Base-by-base conservation (phyloP, 1,284 basidiomycete species). In the Tilletia caries region DNA sequence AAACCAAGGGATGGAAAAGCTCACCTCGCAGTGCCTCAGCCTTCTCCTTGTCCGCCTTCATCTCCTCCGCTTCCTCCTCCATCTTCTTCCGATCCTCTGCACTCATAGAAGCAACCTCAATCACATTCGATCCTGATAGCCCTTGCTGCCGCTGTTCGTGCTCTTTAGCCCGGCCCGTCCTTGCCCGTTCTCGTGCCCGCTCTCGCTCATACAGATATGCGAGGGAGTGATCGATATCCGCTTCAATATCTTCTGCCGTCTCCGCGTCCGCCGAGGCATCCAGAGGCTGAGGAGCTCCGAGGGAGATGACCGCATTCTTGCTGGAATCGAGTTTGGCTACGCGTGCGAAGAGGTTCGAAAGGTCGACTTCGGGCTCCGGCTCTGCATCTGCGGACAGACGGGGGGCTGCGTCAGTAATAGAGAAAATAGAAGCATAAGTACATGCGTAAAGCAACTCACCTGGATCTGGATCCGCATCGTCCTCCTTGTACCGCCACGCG, bases 321-420 rank as follows among this genome's bases (percentile, higher is more conserved):
- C 44, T 44, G 18, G 70, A 62, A 27, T 75, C 79, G 2, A 79
- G 58, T 1, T 76, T 70, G 0, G 75, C 73, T 3, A 82, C 76
- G 18, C 74, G 69, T 18, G 71, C 78, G 5, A 77, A 66, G 4
- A 82, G 73, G 20, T 66, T 66, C 29, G 76, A 72, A 18, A 82
- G 70, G 65, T 82, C 80, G 12, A 82, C 75, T 65, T 82, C 81
- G 12, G 80, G 77, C 60, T 81, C 79, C 0, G 75, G 73, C 33
- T 82, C 81, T 15, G 70, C 68, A 12, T 77, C 75, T 72, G 71
- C 70, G 2, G 71, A 67, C 66, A 20, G 54, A 37, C 46, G 23
- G 10, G 27, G 13, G 12, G 18, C 37, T 10, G 37, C 15, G 37
- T 41, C 37, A 41, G 37, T 41, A 41, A 6, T 6, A 10, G 10